Evolutionary conservation across 257 asterid species (phyloP).

Genomic region (Solanum sejunctum): DNA sequence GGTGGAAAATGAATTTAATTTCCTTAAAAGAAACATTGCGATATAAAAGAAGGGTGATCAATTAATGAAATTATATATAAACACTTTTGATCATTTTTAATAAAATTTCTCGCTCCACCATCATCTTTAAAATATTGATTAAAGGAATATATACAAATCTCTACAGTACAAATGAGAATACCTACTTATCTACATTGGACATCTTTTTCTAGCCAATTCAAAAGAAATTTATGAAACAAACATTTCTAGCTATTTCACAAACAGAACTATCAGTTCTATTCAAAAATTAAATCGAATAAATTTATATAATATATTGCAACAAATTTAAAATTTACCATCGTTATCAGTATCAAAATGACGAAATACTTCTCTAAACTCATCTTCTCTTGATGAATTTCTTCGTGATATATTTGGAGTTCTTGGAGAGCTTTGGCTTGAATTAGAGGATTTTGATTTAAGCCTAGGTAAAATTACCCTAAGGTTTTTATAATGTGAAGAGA

Average conservation of each 20-base stretch:
- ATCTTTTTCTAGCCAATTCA: background rate
- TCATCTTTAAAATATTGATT: too few relatives aligned
- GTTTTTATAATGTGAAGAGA: constrained; percentile 8
- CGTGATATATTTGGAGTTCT: constrained; percentile 5
- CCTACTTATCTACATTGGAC: background rate
- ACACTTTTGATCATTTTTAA: too few relatives aligned
- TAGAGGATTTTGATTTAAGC: constrained; percentile 9
- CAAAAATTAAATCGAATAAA: background rate
- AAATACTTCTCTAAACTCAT: constrained; percentile 37
- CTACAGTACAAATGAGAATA: background rate
- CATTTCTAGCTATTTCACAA: background rate
- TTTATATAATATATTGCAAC: background rate
- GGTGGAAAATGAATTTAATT: background rate
- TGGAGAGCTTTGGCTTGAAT: constrained; percentile 7
- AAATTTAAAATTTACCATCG: constrained; percentile 3
- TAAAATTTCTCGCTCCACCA: background rate
- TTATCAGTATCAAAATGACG: constrained; percentile 42
- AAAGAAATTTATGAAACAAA: background rate
- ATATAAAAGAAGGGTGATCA: background rate
- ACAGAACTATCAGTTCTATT: background rate
- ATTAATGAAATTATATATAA: background rate
- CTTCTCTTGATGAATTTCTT: constrained; percentile 15
- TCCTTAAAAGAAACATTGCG: background rate
- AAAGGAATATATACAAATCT: background rate
- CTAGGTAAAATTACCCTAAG: constrained; percentile 9